Conservation (phyloP, 192 early-diverging fungal genomes). For the Podila epicladia region DNA sequence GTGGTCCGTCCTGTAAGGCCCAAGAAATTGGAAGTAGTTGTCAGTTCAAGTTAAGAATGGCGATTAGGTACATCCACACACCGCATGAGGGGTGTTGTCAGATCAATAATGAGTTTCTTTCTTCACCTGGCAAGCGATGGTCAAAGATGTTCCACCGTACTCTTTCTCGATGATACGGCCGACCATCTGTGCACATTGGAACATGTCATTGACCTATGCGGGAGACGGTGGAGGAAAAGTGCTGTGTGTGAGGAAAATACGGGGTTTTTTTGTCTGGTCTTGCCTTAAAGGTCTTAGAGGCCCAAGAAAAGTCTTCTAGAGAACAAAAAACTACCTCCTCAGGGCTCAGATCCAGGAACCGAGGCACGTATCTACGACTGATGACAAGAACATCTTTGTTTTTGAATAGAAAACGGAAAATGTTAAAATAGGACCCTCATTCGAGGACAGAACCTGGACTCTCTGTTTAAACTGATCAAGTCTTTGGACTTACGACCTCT, state of each 20-base stretch:
- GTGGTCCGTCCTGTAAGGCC: not conserved
- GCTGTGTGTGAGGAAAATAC: no score
- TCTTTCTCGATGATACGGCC: constrained; percentile 78
- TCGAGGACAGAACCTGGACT: not conserved
- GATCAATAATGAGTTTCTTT: not conserved
- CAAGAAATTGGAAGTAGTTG: not conserved
- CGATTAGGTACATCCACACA: not conserved
- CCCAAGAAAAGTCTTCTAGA: no score
- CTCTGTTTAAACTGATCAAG: not conserved
- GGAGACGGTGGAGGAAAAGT: not conserved
- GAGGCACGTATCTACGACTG: constrained; percentile 69
- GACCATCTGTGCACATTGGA: constrained; percentile 80
- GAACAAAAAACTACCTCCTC: constrained; percentile 69
- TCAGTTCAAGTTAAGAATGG: not conserved
- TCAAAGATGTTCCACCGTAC: constrained; percentile 76
- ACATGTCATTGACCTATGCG: constrained; percentile 73
- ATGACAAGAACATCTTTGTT: constrained; percentile 83
- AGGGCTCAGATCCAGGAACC: constrained; percentile 80
- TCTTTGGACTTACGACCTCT: no score
- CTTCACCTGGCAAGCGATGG: constrained; percentile 79
- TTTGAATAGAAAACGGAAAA: not conserved
- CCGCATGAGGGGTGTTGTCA: not conserved
- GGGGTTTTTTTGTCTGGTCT: no score
- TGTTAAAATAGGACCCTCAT: not conserved
- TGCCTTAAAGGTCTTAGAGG: no score